phyloP scores from a whole-genome alignment of 2,329 filamentous ascomycete species.

The Myriosclerotinia scirpicola region DNA sequence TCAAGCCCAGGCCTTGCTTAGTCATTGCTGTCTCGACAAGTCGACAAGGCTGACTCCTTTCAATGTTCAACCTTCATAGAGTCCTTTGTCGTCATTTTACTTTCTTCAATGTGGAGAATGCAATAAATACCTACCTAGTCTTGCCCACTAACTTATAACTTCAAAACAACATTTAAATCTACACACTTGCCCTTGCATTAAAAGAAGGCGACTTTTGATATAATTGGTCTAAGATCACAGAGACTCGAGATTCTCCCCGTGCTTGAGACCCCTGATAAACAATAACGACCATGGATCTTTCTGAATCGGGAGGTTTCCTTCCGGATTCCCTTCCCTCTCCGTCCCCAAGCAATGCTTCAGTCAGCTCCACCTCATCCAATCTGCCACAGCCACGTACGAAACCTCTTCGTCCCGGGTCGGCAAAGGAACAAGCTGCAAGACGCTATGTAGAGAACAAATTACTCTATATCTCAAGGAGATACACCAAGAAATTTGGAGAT shows the following conservation, averaged over 20 bases:
- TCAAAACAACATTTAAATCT: neutral
- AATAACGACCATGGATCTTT: constrained; percentile 8
- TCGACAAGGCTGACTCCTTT: constrained; percentile 6
- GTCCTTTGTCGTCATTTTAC: constrained; percentile 1
- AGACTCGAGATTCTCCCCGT: neutral
- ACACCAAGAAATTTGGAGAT: constrained; percentile 58
- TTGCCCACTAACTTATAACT: neutral
- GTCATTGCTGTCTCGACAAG: neutral
- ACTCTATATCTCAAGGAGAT: constrained; percentile 56
- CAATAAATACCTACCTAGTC: neutral
- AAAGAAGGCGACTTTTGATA: neutral
- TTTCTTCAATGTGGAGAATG: neutral
- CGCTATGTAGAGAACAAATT: constrained; percentile 57
- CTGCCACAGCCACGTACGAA: constrained; percentile 57
- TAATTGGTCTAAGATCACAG: neutral
- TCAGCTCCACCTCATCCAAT: constrained; percentile 38
- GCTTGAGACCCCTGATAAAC: neutral
- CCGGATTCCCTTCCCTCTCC: constrained; percentile 52
- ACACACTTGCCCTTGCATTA: neutral
- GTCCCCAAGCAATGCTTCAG: constrained; percentile 52
- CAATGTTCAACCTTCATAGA: neutral
- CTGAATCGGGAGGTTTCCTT: constrained; percentile 52
- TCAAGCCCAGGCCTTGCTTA: constrained; percentile 12
- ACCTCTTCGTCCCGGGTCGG: constrained; percentile 55
- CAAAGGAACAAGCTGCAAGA: constrained; percentile 59